Base-by-base conservation (phyloP, 2,329 filamentous ascomycete species). In the Diaporthe sp. region DNA sequence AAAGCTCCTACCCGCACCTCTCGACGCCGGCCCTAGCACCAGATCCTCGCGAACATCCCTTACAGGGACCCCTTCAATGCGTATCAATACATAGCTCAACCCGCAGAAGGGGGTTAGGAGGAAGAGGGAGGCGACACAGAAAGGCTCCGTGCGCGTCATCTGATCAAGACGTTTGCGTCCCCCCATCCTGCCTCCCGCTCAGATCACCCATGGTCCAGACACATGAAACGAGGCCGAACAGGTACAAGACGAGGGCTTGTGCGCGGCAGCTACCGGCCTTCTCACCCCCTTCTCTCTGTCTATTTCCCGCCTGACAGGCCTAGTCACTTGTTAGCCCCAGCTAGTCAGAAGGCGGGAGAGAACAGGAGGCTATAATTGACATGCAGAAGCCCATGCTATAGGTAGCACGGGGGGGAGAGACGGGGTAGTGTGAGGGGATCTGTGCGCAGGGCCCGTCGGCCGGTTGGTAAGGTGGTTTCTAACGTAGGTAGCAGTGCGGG, bases 171-270 rank as follows among this genome's bases (percentile, higher is more conserved):
- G 47, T 68, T 68, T 68, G 65, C 47, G 10, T 20, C 15, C 44
- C 55, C 55, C 22, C 63, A 28, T 37, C 44, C 44, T 65, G 31
- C 22, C 28, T 70, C 65, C 65, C 65, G 65, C 65, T 70, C 65
- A 70, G 49, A 70, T 70, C 65, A 9, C 65, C 49, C 49, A 28
- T 53, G 34, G 49, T 55, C 65, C 49, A 55, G 65, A 70, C 65
- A 70, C 65, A 70, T 70, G 65, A 70, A 70, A 70, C 65, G 65
- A 53, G 65, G 47, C 65, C 65, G 47, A 28, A 51, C 65, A 51
- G 47, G 65, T 28, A 53, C 65, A 70, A 55, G 65, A 55, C 65
- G 65, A 55, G 65, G 65, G 65, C 42, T 25, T 70, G 65, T 70
- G 65, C 65, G 65, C 65, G 65, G 49, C 34, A 55, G 17, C 49